Conservation (phyloP, 257 asterid species). For the Cordia subcordata region DNA sequence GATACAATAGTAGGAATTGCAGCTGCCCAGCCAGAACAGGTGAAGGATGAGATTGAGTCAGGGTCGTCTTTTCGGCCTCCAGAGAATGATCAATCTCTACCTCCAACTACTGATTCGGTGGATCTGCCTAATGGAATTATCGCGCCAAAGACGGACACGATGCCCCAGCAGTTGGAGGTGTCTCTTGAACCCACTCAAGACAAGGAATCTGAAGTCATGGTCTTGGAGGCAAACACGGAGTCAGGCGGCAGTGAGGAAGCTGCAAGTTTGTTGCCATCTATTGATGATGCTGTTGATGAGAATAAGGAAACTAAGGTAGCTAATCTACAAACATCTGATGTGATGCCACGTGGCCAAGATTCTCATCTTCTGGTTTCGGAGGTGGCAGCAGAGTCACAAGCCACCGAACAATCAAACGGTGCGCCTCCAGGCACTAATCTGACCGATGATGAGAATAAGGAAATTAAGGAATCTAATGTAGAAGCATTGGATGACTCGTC, state of each 20-base stretch:
- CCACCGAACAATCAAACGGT: background rate
- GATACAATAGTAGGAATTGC: background rate
- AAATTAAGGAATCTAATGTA: background rate
- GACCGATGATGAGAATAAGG: background rate
- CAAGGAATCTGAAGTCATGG: background rate
- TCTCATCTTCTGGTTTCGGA: background rate
- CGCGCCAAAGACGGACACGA: background rate
- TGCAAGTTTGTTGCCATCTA: background rate
- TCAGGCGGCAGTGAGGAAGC: background rate
- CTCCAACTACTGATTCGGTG: background rate
- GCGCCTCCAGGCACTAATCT: background rate
- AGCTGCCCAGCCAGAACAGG: background rate
- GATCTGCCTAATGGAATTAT: background rate
- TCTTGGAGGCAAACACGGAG: background rate
- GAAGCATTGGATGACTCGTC: background rate
- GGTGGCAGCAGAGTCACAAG: background rate
- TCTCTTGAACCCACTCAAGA: background rate
- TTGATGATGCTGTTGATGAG: background rate
- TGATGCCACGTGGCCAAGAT: background rate
- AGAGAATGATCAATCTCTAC: constrained; percentile 10
- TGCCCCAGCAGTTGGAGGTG: background rate
- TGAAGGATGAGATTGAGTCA: background rate
- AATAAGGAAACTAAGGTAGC: background rate
- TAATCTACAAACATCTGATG: background rate
- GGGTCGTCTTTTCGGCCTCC: background rate